Evolutionary conservation across 345 rosid species (phyloP).

Genomic region (Melaleuca quinquenervia): DNA sequence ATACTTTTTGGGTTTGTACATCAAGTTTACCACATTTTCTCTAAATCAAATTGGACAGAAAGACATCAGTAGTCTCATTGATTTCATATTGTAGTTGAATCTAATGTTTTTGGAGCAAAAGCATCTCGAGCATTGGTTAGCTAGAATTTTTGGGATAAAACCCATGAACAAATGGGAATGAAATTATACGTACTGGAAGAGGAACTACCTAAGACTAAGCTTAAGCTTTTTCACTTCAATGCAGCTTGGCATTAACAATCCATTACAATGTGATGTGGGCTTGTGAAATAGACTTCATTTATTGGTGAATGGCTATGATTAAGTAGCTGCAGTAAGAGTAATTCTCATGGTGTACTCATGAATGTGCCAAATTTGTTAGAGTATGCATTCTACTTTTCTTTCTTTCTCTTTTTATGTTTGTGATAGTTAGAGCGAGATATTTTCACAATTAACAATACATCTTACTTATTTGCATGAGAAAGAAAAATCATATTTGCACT

Average conservation of each 20-base stretch:
- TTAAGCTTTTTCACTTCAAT: not conserved
- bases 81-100: not conserved
- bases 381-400: not conserved
- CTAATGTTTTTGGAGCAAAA: not conserved
- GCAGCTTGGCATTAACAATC: not conserved
- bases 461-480: not conserved
- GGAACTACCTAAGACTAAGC: not conserved
- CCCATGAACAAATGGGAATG: not conserved
- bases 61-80: not conserved
- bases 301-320: not conserved
- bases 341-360: not conserved
- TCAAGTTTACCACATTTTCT: too few species aligned
- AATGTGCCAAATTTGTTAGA: not conserved
- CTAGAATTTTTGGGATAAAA: not conserved
- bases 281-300: not conserved
- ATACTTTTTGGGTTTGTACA: too few species aligned
- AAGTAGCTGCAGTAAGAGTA: not conserved
- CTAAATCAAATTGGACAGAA: not conserved
- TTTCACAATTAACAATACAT: not conserved
- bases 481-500: not conserved
- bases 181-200: not conserved
- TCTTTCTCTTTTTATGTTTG: not conserved
- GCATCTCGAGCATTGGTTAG: not conserved
- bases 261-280: not conserved
- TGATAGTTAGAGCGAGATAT: not conserved